Conservation (phyloP, 148 eudicot species). For the Silene uniflora region DNA sequence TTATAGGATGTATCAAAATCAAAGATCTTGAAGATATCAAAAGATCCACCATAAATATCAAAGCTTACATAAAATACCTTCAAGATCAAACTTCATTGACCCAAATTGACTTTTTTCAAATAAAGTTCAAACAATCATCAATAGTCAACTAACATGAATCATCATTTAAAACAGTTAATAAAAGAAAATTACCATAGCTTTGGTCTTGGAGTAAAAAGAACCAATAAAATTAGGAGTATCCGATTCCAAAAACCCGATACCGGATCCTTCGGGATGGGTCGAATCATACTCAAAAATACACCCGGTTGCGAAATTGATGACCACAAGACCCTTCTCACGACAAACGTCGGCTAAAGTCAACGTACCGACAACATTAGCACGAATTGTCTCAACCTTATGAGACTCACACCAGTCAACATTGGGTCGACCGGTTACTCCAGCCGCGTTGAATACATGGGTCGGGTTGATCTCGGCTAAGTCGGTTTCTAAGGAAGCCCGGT, state of each 20-base stretch:
- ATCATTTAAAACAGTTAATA: too few species aligned
- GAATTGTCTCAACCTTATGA: conserved; percentile 73
- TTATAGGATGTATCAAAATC: too few species aligned
- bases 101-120: background rate
- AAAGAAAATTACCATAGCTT: conserved; percentile 63
- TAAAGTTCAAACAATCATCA: background rate
- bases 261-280: conserved; percentile 56
- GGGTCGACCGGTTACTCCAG: conserved; percentile 89
- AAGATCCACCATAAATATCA: too few species aligned
- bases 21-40: too few species aligned
- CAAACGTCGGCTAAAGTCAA: conserved; percentile 77
- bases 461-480: conserved; percentile 49
- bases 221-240: conserved; percentile 72
- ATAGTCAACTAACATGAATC: too few species aligned
- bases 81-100: background rate
- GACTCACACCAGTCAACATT: conserved; percentile 88
- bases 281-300: conserved; percentile 83
- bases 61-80: too few species aligned
- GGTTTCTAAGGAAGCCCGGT: conserved; percentile 44
- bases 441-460: conserved; percentile 86
- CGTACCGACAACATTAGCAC: conserved; percentile 77
- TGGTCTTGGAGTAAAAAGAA: conserved; percentile 83
- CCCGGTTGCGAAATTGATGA: conserved; percentile 76
- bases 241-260: conserved; percentile 76
- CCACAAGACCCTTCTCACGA: conserved; percentile 40